phyloP scores from a whole-genome alignment of 768 basidiomycete genomes.

The Kwoniella sp. region DNA sequence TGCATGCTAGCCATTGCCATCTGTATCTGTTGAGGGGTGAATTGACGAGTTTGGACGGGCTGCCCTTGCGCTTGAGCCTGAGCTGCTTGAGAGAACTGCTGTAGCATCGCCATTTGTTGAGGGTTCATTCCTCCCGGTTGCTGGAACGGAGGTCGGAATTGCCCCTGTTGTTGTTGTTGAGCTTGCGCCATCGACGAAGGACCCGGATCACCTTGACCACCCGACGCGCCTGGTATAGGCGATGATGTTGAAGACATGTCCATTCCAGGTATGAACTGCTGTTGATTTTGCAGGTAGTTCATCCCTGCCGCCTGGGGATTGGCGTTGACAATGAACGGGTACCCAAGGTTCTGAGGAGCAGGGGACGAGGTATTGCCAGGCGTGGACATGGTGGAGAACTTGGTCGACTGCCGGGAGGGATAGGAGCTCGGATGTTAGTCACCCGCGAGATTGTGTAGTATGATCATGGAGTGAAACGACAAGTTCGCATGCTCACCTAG shows the following conservation, averaged over 20 bases:
- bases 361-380: conserved; percentile 20
- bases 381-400: conserved; percentile 9
- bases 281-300: conserved; percentile 26
- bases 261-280: conserved; percentile 23
- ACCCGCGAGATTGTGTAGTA: background rate
- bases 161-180: conserved; percentile 16
- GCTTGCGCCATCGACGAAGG: conserved; percentile 35
- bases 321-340: conserved; percentile 10
- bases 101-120: conserved; percentile 34
- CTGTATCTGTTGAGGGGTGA: conserved; percentile 38
- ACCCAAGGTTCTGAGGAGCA: conserved; percentile 10
- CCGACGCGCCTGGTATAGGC: conserved; percentile 27
- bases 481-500: no score
- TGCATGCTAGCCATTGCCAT: conserved; percentile 32
- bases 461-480: no score
- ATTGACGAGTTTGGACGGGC: conserved; percentile 13
- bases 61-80: conserved; percentile 20
- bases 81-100: conserved; percentile 36
- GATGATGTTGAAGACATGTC: conserved; percentile 32
- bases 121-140: conserved; percentile 28
- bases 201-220: conserved; percentile 33
- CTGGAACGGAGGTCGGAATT: conserved; percentile 25
- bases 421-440: background rate
- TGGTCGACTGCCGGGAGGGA: background rate
- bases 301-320: conserved; percentile 10